These are phyloP conservation scores for Austroboletus eburneus DNA, from an alignment of 768 basidiomycete species.

Conservation along the genomic window DNA sequence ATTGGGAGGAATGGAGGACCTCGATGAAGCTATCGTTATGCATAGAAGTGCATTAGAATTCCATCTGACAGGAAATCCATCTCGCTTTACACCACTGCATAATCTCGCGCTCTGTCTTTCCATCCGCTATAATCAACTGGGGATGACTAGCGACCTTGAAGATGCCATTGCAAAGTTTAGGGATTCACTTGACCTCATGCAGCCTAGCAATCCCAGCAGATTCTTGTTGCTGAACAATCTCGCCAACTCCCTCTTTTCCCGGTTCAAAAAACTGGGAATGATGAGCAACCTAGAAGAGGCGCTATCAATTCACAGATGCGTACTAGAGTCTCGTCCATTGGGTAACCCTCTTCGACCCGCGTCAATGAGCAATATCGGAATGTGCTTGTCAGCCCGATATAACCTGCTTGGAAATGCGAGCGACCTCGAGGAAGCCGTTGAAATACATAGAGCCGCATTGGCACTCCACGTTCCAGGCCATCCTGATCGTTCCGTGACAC, in stretches of 20 bases:
- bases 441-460: background rate
- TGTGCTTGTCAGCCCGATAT: conserved; percentile 7
- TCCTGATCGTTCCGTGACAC: background rate
- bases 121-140: background rate
- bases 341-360: conserved; percentile 8
- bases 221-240: background rate
- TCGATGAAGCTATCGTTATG: background rate
- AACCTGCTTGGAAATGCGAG: background rate
- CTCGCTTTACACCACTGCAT: background rate
- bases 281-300: background rate
- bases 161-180: background rate
- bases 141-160: background rate
- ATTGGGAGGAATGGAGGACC: background rate
- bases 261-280: background rate
- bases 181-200: background rate
- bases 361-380: conserved; percentile 12
- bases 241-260: background rate
- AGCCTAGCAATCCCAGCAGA: background rate
- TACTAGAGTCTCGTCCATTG: background rate
- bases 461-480: conserved; percentile 1
- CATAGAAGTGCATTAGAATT: background rate
- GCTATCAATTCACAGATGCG: background rate
- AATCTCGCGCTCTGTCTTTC: conserved; percentile 1
- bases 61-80: background rate
- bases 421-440: conserved; percentile 22